Base-by-base conservation (phyloP, 306 rosid genomes). In the Lathyrus sativus region DNA sequence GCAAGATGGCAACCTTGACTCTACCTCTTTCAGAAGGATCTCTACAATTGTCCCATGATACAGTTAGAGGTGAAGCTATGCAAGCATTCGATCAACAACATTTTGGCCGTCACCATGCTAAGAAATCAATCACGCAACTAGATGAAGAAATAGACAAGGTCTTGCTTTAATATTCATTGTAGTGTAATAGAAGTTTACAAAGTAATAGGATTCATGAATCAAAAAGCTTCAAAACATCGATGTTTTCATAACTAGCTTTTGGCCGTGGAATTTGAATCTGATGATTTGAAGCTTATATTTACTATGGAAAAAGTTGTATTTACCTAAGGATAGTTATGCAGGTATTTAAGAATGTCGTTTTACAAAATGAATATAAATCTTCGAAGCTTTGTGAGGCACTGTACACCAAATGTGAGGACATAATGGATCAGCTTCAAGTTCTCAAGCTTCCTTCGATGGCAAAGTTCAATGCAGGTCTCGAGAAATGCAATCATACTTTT, bases 371-470 rank as follows among this genome's bases (percentile, higher is more conserved):
- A 73, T 87, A 82, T 72, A 77, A 56, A 74, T 90, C 96, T 60
- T 90, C 96, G 26, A 90, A 82, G 85, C 85, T 85, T 33, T 90
- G 96, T 3, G 96, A 90, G 77, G 77, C 77, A 68, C 74, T 88
- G 74, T 90, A 86, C 74, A 88, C 80, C 13, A 79, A 54, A 43
- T 90, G 96, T 4, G 96, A 90, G 81, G 96, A 90, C 68, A 70
- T 75, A 71, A 90, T 90, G 96, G 95, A 90, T 70, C 85, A 79
- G 19, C 96, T 90, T 62, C 96, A 90, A 83, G 86, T 76, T 78
- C 92, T 90, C 64, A 79, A 88, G 74, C 96, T 90, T 68, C 96
- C 96, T 42, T 84, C 91, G 43, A 88, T 90, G 95, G 90, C 95
- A 33, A 90, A 90, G 64, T 90, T 88, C 55, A 82, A 86, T 58